Conservation (phyloP, 2,329 filamentous ascomycete genomes). For the Ascochyta lentis region DNA sequence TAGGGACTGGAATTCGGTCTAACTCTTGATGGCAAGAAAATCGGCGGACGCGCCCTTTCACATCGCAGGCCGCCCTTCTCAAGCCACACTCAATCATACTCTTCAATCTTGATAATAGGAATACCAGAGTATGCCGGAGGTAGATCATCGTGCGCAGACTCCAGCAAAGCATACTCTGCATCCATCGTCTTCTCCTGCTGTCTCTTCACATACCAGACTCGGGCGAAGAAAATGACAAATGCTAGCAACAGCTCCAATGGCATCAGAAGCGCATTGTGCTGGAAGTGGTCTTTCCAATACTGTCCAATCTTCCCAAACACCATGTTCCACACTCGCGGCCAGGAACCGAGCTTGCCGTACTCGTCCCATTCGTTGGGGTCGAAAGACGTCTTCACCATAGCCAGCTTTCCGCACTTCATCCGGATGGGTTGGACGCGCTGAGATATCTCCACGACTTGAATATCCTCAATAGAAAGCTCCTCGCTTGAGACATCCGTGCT, state of each 20-base stretch:
- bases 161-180: slow-evolving; percentile 28
- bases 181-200: slow-evolving; percentile 22
- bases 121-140: slow-evolving; percentile 30
- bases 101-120: slow-evolving; percentile 30
- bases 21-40: too few relatives aligned
- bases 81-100: slow-evolving; percentile 21
- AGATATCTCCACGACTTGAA: slow-evolving; percentile 31
- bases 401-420: slow-evolving; percentile 40
- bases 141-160: slow-evolving; percentile 18
- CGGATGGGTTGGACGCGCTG: slow-evolving; percentile 27
- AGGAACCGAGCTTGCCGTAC: slow-evolving; percentile 38
- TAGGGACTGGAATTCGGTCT: too few relatives aligned
- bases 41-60: slow-evolving; percentile 7
- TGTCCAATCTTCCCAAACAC: slow-evolving; percentile 16
- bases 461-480: slow-evolving; percentile 29
- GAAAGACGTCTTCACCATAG: slow-evolving; percentile 32
- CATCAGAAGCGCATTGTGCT: slow-evolving; percentile 20
- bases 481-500: not conserved
- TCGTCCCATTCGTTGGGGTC: slow-evolving; percentile 41
- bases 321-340: slow-evolving; percentile 23
- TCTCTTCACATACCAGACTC: slow-evolving; percentile 18
- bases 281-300: slow-evolving; percentile 20
- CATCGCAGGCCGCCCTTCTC: slow-evolving; percentile 1
- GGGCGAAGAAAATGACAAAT: slow-evolving; percentile 19
- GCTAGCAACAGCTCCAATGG: slow-evolving; percentile 24